Evolutionary conservation across 139 green algal species (phyloP).

Genomic region (Chlorella sp.): DNA sequence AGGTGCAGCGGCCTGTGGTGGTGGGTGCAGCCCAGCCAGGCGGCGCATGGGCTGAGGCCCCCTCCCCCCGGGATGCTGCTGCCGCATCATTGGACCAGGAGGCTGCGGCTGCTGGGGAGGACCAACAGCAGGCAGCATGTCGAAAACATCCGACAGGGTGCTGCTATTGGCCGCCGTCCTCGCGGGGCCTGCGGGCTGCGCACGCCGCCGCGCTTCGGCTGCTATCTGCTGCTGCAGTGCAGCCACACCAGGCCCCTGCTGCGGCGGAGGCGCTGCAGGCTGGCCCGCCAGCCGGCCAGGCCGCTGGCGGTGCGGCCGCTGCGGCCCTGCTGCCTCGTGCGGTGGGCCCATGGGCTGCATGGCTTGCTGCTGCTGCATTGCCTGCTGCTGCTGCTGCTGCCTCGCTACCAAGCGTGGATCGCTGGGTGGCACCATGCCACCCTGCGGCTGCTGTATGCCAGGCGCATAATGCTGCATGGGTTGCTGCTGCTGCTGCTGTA

Average conservation of each 20-base stretch:
- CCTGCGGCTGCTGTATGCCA: background rate
- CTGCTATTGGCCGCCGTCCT: no score
- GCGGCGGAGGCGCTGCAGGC: background rate
- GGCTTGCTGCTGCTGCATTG: conserved; percentile 19
- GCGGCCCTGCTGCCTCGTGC: no score
- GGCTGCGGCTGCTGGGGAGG: background rate
- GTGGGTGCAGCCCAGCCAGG: no score
- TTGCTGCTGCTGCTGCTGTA: no score
- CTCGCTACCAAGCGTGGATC: background rate
- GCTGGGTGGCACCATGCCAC: background rate
- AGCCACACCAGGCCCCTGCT: background rate
- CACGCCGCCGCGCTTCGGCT: no score
- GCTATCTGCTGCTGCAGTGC: background rate
- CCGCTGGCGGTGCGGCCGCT: conserved; percentile 13
- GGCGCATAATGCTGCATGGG: background rate
- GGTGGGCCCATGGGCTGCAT: no score
- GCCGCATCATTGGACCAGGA: background rate
- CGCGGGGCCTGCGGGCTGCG: no score
- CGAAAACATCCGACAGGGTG: no score
- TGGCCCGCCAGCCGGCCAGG: background rate
- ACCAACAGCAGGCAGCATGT: no score
- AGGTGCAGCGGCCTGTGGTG: no score
- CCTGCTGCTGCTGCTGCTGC: conserved; percentile 14
- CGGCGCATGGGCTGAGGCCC: no score
- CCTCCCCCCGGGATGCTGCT: background rate